phyloP scores from a whole-genome alignment of 495 filamentous ascomycete genomes.

The Xylaria bambusicola region DNA sequence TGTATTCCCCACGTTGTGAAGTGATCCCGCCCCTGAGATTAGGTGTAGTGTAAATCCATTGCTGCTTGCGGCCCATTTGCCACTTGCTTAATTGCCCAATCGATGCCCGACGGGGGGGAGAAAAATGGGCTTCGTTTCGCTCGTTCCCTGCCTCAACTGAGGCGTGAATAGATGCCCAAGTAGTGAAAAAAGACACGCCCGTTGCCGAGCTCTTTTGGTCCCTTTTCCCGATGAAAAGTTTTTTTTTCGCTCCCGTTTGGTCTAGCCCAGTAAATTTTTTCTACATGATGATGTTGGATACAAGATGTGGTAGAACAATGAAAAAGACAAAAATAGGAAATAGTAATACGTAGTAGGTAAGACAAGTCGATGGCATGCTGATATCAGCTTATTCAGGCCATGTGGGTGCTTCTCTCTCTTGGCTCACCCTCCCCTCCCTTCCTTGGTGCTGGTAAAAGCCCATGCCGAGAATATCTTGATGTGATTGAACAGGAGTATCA shows the following conservation, averaged over 20 bases:
- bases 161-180: conserved; percentile 13
- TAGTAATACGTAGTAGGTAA: neutral
- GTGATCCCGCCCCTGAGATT: neutral
- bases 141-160: neutral
- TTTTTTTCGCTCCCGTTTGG: neutral
- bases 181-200: neutral
- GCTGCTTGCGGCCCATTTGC: neutral
- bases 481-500: conserved; percentile 16
- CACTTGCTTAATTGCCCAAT: neutral
- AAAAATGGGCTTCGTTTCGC: too few relatives aligned
- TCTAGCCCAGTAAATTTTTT: conserved; percentile 19
- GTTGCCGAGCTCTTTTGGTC: conserved; percentile 11
- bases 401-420: neutral
- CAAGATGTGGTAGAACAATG: conserved; percentile 14
- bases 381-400: conserved; percentile 4
- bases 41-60: conserved; percentile 2
- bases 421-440: too few relatives aligned
- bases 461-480: conserved; percentile 2
- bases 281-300: conserved; percentile 13
- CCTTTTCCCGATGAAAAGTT: too few relatives aligned
- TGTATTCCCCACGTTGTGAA: neutral
- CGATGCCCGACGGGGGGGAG: conserved; percentile 9
- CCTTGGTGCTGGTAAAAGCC: too few relatives aligned
- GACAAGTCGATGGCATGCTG: neutral
- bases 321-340: conserved; percentile 3